Evolutionary conservation across 192 early-diverging fungal species (phyloP).

Genomic region (Entomortierella parvispora): DNA sequence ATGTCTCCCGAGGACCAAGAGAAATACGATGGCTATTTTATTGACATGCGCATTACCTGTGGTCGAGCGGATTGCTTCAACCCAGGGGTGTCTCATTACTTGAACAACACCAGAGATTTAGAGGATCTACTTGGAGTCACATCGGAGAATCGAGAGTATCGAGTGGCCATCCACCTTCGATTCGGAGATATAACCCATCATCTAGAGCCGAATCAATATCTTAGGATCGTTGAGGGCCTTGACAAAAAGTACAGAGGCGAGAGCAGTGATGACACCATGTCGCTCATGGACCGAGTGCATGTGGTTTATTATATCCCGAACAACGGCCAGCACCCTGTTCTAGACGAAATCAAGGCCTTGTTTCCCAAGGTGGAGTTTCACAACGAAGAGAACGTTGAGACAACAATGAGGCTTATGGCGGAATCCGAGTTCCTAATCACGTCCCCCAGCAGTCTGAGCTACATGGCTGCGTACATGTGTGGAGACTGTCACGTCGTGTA

Average conservation of each 20-base stretch:
- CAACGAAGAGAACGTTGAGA: not conserved
- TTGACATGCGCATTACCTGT: no score
- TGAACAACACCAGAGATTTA: no score
- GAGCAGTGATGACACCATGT: not conserved
- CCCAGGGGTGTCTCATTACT: no score
- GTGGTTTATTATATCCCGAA: constrained; percentile 4
- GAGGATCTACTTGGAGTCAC: constrained; percentile 1
- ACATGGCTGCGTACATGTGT: constrained; percentile 4
- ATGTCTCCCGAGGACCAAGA: no score
- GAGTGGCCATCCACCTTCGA: constrained; percentile 10
- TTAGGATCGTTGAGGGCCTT: constrained; percentile 2
- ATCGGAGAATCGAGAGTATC: not conserved
- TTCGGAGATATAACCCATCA: not conserved
- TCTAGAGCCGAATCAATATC: not conserved
- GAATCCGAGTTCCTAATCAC: constrained; percentile 11
- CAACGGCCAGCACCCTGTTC: not conserved
- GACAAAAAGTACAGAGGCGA: not conserved
- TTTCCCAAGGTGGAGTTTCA: constrained; percentile 1
- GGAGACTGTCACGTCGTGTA: constrained; percentile 5
- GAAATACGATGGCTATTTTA: no score
- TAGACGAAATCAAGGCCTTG: not conserved
- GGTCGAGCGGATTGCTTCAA: no score
- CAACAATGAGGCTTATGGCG: not conserved
- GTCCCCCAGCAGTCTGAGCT: constrained; percentile 8
- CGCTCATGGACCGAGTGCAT: constrained; percentile 1